A percentile compares a stretch with the other conserved stretches of the same genome.
Conservation (phyloP, 1,284 basidiomycete species). For the Irpex rosettiformis region DNA sequence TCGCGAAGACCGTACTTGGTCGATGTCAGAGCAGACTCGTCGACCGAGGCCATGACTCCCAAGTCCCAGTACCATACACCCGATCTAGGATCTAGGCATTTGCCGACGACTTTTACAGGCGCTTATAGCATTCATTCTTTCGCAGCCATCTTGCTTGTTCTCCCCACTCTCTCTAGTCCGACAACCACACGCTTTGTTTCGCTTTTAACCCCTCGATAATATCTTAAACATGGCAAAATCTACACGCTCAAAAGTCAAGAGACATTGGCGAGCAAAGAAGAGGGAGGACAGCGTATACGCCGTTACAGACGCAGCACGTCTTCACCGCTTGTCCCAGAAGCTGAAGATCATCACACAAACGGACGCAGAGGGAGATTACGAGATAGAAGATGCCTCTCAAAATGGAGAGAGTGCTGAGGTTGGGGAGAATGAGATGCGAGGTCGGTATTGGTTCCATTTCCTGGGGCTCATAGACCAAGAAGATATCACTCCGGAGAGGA, state of each 20-base stretch:
- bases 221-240: conserved; percentile 82
- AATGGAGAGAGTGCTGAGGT: conserved; percentile 11
- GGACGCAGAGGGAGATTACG: conserved; percentile 39
- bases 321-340: conserved; percentile 74
- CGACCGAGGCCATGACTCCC: no score
- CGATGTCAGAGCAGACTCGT: no score
- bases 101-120: conserved; percentile 15
- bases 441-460: conserved; percentile 63
- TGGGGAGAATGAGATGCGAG: conserved; percentile 39
- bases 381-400: conserved; percentile 21
- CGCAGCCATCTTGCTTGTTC: not conserved
- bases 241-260: conserved; percentile 85
- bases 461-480: conserved; percentile 54
- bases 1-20: no score
- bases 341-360: conserved; percentile 49
- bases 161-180: conserved; percentile 2
- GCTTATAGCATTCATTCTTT: not conserved
- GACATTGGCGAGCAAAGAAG: conserved; percentile 82
- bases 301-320: conserved; percentile 79
- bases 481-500: conserved; percentile 47
- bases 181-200: conserved; percentile 1
- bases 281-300: conserved; percentile 83
- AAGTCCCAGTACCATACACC: no score
- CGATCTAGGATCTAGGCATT: not conserved
- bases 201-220: not conserved